Conservation (phyloP, 164 flowering plant species). For the Vitis cinerea region DNA sequence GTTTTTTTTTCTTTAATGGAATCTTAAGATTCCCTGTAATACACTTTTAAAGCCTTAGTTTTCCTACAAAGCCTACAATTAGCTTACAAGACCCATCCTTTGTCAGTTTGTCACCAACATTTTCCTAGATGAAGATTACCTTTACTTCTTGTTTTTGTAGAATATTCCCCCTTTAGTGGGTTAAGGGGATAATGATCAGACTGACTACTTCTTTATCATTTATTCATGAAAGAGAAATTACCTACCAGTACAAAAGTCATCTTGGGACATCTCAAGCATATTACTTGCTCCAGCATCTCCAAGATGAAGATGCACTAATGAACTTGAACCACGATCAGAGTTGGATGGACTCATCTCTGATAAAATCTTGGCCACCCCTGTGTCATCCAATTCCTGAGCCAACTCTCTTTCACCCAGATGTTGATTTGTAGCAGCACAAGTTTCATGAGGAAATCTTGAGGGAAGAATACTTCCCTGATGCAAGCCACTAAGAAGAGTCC, state of each 20-base stretch:
- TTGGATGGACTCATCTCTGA: slow-evolving; percentile 17
- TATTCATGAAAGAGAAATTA: background rate
- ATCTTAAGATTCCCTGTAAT: too few relatives aligned
- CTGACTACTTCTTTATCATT: background rate
- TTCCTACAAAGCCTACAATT: too few relatives aligned
- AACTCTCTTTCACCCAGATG: slow-evolving; percentile 23
- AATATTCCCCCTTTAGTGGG: too few relatives aligned
- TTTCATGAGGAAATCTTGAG: slow-evolving; percentile 22
- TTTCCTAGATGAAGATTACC: too few relatives aligned
- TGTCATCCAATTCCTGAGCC: slow-evolving; percentile 19
- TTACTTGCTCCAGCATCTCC: slow-evolving; percentile 25
- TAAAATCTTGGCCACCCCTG: slow-evolving; percentile 19
- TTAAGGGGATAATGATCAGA: background rate
- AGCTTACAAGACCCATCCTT: too few relatives aligned
- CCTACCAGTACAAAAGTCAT: slow-evolving; percentile 16
- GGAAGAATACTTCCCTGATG: slow-evolving; percentile 29
- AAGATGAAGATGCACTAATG: slow-evolving; percentile 15
- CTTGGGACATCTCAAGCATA: slow-evolving; percentile 10
- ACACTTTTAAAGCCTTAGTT: too few relatives aligned
- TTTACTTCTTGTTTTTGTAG: too few relatives aligned
- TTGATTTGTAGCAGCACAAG: slow-evolving; percentile 21
- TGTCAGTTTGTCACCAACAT: too few relatives aligned
- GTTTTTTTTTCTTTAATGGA: too few relatives aligned
- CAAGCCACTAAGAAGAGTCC: slow-evolving; percentile 16
- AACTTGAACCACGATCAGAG: slow-evolving; percentile 24